Evolutionary conservation across 352 stramenopile species (phyloP).

Genomic region (Phytophthora cactorum): DNA sequence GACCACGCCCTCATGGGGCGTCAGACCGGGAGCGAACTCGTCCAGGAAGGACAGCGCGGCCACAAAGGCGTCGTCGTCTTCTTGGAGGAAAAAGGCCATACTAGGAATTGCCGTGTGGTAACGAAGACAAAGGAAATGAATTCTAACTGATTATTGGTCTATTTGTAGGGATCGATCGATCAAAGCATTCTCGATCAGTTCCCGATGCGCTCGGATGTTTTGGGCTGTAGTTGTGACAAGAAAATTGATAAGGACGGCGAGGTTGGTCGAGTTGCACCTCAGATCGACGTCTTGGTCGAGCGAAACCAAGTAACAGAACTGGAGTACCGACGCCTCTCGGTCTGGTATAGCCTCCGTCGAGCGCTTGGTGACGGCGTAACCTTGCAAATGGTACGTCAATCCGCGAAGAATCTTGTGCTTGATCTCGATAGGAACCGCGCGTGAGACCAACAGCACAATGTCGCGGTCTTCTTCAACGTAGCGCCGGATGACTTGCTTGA

Average conservation of each 20-base stretch:
- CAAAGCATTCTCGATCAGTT: conserved; percentile 30
- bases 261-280: conserved; percentile 5
- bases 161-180: conserved; percentile 22
- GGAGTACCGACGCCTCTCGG: conserved; percentile 13
- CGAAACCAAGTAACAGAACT: conserved; percentile 25
- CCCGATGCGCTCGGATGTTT: conserved; percentile 28
- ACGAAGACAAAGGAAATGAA: background rate
- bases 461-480: conserved; percentile 55
- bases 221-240: conserved; percentile 16
- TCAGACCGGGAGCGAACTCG: conserved; percentile 8
- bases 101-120: background rate
- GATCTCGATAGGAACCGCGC: conserved; percentile 53
- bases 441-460: conserved; percentile 44
- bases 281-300: conserved; percentile 21
- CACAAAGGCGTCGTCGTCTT: conserved; percentile 29
- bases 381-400: conserved; percentile 47
- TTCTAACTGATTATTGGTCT: conserved; percentile 1
- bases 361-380: conserved; percentile 47
- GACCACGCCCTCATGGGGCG: background rate
- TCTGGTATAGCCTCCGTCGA: conserved; percentile 15
- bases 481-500: conserved; percentile 58
- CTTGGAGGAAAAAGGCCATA: conserved; percentile 23
- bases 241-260: conserved; percentile 25
- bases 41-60: conserved; percentile 32
- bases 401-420: conserved; percentile 39